phyloP scores from a whole-genome alignment of 148 eudicot genomes.

The Rhododendron kiyosumense region DNA sequence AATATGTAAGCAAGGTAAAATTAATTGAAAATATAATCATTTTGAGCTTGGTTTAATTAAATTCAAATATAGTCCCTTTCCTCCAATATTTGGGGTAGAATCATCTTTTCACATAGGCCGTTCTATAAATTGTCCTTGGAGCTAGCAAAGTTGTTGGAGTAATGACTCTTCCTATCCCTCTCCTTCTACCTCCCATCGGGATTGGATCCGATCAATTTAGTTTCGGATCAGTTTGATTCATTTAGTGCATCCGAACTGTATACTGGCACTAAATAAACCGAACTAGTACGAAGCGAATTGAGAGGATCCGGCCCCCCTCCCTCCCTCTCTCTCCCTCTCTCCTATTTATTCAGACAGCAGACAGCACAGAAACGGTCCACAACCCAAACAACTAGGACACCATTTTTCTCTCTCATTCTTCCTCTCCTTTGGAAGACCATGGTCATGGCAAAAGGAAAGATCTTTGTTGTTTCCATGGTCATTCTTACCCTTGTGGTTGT shows the following conservation, averaged over 20 bases:
- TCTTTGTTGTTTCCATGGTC: constrained; percentile 4
- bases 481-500: background rate
- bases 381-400: constrained; percentile 10
- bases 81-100: background rate
- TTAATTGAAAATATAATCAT: no score
- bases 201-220: no score
- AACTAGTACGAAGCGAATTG: no score
- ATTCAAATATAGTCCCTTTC: background rate
- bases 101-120: background rate
- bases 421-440: background rate
- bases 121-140: constrained; percentile 3
- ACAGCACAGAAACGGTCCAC: background rate
- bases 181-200: background rate
- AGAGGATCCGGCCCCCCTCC: background rate
- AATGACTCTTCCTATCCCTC: background rate
- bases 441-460: constrained; percentile 7
- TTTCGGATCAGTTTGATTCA: no score
- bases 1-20: no score
- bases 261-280: no score
- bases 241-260: no score
- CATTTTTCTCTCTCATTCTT: background rate
- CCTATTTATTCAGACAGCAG: constrained; percentile 8
- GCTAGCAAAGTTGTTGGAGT: background rate
- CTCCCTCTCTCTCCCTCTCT: background rate
- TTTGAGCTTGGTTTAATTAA: no score